Percentiles rank a stretch among this genome's conserved stretches.
Evolutionary conservation across 1,284 basidiomycete genomes (phyloP).

Genomic region (Salmacisia buchloeana): DNA sequence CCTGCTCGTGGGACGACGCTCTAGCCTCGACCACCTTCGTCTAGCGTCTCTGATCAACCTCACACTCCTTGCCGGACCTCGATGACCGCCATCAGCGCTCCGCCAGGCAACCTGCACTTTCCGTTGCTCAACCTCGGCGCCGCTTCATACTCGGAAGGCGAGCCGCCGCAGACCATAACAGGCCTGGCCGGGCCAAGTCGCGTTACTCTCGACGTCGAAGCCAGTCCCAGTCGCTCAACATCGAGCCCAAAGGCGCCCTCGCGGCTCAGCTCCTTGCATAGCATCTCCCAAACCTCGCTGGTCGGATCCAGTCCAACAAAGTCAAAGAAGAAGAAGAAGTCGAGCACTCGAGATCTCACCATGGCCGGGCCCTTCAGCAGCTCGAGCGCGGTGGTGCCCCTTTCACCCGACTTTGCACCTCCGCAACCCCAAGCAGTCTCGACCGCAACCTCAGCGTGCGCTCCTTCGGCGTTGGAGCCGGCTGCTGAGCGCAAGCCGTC

Average conservation of each 20-base stretch:
- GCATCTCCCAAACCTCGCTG: not conserved
- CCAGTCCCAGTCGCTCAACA: not conserved
- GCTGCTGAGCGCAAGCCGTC: not conserved
- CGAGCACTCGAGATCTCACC: not conserved
- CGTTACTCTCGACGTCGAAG: not conserved
- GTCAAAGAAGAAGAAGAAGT: not conserved
- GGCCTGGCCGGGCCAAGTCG: not conserved
- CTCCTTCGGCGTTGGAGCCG: not conserved
- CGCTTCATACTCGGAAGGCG: not conserved
- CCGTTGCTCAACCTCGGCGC: not conserved
- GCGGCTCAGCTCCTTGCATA: conserved; percentile 5
- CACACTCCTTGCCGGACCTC: no score
- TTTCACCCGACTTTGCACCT: not conserved
- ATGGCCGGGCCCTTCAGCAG: not conserved
- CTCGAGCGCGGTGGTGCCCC: not conserved
- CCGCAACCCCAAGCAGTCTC: not conserved
- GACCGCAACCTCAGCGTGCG: not conserved
- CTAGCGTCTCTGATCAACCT: no score
- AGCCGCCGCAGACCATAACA: not conserved
- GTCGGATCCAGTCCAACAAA: not conserved
- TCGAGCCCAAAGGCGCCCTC: not conserved
- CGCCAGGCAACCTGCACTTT: conserved; percentile 1
- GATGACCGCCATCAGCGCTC: conserved; percentile 6
- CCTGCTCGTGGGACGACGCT: no score
- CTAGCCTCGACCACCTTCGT: no score